Conservation (phyloP, 306 rosid genomes). For the Comarum palustre region DNA sequence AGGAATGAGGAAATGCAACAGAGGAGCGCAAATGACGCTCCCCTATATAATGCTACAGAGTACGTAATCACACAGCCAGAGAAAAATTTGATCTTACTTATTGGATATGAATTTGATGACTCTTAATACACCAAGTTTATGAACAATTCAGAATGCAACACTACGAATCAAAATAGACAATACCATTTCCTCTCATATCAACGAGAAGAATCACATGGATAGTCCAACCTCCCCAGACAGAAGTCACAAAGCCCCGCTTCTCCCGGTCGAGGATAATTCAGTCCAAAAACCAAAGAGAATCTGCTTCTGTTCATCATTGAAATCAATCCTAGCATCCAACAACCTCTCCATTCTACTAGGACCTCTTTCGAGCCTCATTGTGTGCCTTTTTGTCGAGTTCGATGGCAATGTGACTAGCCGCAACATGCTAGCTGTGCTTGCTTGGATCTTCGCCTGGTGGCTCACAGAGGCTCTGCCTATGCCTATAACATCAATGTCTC, state of each 20-base stretch:
- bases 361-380: conserved; percentile 44
- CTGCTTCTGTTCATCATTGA: conserved; percentile 4
- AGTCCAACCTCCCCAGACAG: conserved; percentile 22
- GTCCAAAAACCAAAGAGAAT: conserved; percentile 16
- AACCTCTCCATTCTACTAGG: conserved; percentile 49
- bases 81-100: not conserved
- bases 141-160: not conserved
- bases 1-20: not conserved
- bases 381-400: conserved; percentile 44
- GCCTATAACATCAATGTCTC: conserved; percentile 79
- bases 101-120: not conserved
- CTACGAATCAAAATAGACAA: not conserved
- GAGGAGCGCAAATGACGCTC: not conserved
- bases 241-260: conserved; percentile 47
- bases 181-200: not conserved
- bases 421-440: conserved; percentile 70
- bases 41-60: not conserved
- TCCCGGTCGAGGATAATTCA: conserved; percentile 36
- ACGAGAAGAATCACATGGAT: conserved; percentile 8
- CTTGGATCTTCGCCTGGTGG: conserved; percentile 83
- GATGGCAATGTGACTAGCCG: conserved; percentile 41
- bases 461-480: conserved; percentile 70
- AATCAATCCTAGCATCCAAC: conserved; percentile 33
- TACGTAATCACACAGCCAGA: not conserved
- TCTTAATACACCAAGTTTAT: not conserved